Evolutionary conservation across 2,329 filamentous ascomycete species (phyloP), one percentile per base, ranked within the genome.

Genomic region (Blastomyces parvus): DNA sequence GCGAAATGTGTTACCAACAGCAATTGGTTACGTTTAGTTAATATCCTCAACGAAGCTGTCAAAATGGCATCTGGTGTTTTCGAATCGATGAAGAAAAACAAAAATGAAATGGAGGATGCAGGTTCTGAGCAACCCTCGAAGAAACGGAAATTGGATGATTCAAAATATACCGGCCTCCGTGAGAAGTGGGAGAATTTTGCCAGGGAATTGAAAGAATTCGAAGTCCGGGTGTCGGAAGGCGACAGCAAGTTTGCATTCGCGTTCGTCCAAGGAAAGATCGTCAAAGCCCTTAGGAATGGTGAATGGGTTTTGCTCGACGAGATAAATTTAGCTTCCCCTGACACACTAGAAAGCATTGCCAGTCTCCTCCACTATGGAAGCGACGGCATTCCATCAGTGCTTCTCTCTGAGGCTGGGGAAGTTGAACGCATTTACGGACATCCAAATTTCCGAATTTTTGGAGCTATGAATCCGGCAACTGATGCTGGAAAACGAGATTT

Each of bases 391-490:
- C 93, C 93, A 0, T 97, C 90, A 0, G 86, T 99, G 56, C 79
- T 99, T 4, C 82, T 99, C 8, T 92, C 92, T 0, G 94, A 99
- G 77, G 94, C 91, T 48, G 94, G 94, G 46, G 91, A 94, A 69
- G 90, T 96, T 53, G 91, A 97, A 74, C 86, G 92, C 67, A 87
- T 99, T 44, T 83, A 87, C 65, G 94, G 92, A 0, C 93, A 99
- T 74, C 88, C 91, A 0, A 87, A 96, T 67, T 99, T 99, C 74
- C 87, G 94, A 48, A 89, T 99, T 17, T 99, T 99, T 72, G 95
- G 90, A 60, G 94, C 95, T 36, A 99, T 99, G 94, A 99, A 99
- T 71, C 94, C 94, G 38, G 94, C 94, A 5, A 99, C 94, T 2
- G 94, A 99, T 78, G 87, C 97, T 63, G 94, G 95, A 65, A 99